Evolutionary conservation across 345 rosid species (phyloP), one percentile per base, ranked within the genome.

Genomic region (Hibiscus trionum): DNA sequence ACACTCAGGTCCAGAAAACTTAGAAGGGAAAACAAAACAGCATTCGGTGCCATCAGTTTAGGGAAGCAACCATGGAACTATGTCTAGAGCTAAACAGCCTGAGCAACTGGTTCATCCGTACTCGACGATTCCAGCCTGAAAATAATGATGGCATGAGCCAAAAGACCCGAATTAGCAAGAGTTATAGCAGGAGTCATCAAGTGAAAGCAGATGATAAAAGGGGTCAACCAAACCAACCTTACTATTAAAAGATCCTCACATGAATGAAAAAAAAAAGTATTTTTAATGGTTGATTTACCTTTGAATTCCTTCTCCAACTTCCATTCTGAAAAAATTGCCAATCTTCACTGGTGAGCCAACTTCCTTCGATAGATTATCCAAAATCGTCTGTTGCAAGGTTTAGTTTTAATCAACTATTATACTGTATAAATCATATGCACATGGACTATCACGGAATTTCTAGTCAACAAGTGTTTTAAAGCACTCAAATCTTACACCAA

Each of bases 251-350:
- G 50, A 57, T 69, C 17, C 72, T 47, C 62, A 4, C 33, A 31
- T 31, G 33, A 31, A 31, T 5, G 3, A 31, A 2, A 31, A 31
- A 2, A 31, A 31, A 31, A 31, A 2, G 33, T 31, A 31, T 31
- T 31, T 31, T 31, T 31, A 31, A 31, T 31, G 33, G 4, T 31
- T 3, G 33, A 31, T 31, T 31, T 85, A 95, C 99, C 96, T 90
- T 79, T 87, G 83, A 78, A 90, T 81, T 86, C 98, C 98, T 85
- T 95, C 99, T 69, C 99, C 99, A 72, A 92, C 97, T 79, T 95
- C 96, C 79, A 95, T 89, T 85, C 99, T 87, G 72, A 90, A 86
- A 81, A 92, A 95, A 77, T 69, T 82, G 67, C 88, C 77, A 75
- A 95, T 83, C 84, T 84, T 90, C 81, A 95, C 97, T 0, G 88